These are phyloP conservation scores for Suillus subaureus DNA, from an alignment of 768 basidiomycete genomes.

Conservation along the genomic window DNA sequence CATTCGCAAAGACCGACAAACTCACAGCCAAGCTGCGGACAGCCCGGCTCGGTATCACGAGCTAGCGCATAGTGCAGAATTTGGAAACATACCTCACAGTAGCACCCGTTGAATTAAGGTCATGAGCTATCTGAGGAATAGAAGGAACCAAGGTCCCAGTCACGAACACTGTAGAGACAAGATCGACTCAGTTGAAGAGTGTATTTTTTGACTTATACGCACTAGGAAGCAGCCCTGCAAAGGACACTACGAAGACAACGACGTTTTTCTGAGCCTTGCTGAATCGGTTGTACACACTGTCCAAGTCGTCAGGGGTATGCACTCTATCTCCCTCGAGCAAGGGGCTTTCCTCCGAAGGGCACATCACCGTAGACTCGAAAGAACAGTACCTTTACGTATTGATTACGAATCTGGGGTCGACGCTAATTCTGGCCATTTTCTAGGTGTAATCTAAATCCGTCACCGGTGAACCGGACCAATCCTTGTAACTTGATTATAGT, in stretches of 20 bases:
- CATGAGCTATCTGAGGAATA: slow-evolving; percentile 37
- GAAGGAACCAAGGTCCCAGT: slow-evolving; percentile 39
- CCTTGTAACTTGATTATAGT: too few species aligned
- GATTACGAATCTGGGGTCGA: too few species aligned
- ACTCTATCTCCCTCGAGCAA: neutral
- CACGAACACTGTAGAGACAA: slow-evolving; percentile 22
- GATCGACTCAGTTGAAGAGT: neutral
- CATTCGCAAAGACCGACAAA: slow-evolving; percentile 44
- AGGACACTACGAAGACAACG: slow-evolving; percentile 57
- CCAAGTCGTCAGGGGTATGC: too few species aligned
- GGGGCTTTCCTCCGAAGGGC: slow-evolving; percentile 8
- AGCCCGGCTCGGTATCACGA: neutral
- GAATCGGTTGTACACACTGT: slow-evolving; percentile 40
- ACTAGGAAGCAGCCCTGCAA: slow-evolving; percentile 63
- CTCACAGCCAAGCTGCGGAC: slow-evolving; percentile 45
- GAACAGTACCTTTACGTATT: too few species aligned
- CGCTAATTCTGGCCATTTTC: too few species aligned
- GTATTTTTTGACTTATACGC: slow-evolving; percentile 19
- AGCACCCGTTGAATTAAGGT: slow-evolving; percentile 31
- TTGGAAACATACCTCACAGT: slow-evolving; percentile 29
- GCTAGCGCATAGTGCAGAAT: neutral
- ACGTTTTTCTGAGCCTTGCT: slow-evolving; percentile 45
- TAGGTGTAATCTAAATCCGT: too few species aligned
- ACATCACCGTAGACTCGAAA: neutral
- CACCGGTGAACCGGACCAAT: too few species aligned